Evolutionary conservation across 345 rosid species (phyloP), one percentile per base, ranked within the genome.

Genomic region (Dipteronia dyeriana): DNA sequence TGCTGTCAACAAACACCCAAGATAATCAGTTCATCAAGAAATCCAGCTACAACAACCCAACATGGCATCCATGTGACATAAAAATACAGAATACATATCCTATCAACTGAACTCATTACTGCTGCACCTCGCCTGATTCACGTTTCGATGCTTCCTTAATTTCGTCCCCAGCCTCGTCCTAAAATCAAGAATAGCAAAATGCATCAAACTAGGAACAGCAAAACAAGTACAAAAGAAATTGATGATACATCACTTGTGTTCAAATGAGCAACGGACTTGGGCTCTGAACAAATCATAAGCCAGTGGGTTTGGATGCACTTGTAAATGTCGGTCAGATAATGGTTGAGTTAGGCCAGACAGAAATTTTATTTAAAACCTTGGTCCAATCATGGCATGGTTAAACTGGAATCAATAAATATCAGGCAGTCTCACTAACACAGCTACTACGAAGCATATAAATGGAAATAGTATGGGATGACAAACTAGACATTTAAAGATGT

Each of bases 151-250:
- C 88, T 82, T 96, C 98, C 87, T 91, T 92, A 83, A 91, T 90
- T 86, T 96, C 98, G 57, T 96, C 97, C 63, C 90, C 94, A 17
- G 85, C 92, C 10, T 96, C 98, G 66, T 96, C 97, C 97, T 91
- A 67, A 56, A 82, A 79, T 43, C 12, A 43, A 47, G 26, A 73
- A 31, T 5, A 71, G 41, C 71, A 41, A n/a, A 49, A 81, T 5
- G 6, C 53, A 72, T 56, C 20, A 60, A 39, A 49, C 68, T 65
- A 9, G 54, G 57, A 29, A 22, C 1, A 51, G 17, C 4, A 31
- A 22, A 71, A 39, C 26, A 29, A 16, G 75, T 8, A 9, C 13
- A 25, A 9, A 45, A 7, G 9, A 38, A 12, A 41, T 8, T 41
- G 8, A 51, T 51, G 19, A 51, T 51, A 51, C 56, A 51, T 5